phyloP scores from a whole-genome alignment of 2,329 filamentous ascomycete genomes.

The Xylariaceae sp. region DNA sequence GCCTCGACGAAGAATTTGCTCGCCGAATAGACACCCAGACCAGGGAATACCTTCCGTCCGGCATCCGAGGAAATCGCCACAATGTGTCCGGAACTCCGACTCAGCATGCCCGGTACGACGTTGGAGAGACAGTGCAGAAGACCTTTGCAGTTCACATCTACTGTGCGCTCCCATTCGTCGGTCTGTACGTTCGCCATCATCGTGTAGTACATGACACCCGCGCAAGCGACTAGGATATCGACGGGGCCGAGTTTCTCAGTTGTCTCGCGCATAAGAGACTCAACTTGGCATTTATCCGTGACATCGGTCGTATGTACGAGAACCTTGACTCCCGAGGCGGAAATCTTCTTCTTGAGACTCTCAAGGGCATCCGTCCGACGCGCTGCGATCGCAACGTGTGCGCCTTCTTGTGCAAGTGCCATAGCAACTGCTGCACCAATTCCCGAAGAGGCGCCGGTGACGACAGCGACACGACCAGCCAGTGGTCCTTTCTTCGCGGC shows the following conservation, averaged over 20 bases:
- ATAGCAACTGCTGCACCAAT: conserved; percentile 70
- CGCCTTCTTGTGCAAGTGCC: conserved; percentile 65
- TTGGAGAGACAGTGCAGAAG: conserved; percentile 67
- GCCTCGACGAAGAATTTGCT: conserved; percentile 84
- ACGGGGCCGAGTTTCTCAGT: conserved; percentile 61
- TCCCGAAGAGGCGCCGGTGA: conserved; percentile 75
- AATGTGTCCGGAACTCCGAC: conserved; percentile 64
- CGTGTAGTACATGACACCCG: conserved; percentile 84
- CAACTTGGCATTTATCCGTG: conserved; percentile 60
- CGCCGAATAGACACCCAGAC: conserved; percentile 74
- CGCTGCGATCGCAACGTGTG: conserved; percentile 65
- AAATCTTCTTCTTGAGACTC: conserved; percentile 56
- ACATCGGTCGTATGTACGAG: conserved; percentile 68
- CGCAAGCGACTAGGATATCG: conserved; percentile 74
- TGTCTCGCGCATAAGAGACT: conserved; percentile 56
- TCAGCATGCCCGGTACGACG: conserved; percentile 65
- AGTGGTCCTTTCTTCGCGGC: conserved; percentile 51
- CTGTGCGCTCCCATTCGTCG: conserved; percentile 75
- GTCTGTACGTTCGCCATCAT: conserved; percentile 73
- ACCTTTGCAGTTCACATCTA: conserved; percentile 84
- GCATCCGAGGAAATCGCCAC: conserved; percentile 80
- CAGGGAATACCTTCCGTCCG: conserved; percentile 75
- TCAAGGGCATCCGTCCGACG: conserved; percentile 66
- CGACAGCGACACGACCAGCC: conserved; percentile 63
- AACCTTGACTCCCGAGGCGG: conserved; percentile 51